A percentile compares a stretch with the other conserved stretches of the same genome.
Conservation (phyloP, 1,284 basidiomycete genomes). For the Ustilago hordei region DNA sequence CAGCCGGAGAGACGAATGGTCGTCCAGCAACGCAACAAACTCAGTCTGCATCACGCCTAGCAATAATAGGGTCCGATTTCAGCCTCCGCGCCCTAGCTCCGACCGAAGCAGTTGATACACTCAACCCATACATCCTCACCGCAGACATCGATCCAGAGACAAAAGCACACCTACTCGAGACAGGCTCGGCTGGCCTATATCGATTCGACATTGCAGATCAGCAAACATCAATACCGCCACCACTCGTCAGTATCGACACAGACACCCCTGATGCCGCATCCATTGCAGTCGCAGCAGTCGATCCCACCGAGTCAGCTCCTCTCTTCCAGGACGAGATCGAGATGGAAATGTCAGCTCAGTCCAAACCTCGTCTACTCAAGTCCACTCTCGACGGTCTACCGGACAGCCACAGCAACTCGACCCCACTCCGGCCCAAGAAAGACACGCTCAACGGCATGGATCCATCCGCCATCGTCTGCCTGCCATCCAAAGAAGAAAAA, state of each 20-base stretch:
- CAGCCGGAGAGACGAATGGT: not conserved
- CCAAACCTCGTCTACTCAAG: conserved; percentile 37
- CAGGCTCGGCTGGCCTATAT: conserved; percentile 25
- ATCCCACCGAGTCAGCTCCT: conserved; percentile 12
- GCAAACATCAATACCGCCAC: conserved; percentile 25
- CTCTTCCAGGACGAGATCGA: conserved; percentile 15
- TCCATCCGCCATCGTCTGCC: conserved; percentile 37
- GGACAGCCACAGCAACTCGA: not conserved
- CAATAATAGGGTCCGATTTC: conserved; percentile 21
- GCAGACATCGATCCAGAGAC: conserved; percentile 11
- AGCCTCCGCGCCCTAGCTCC: conserved; percentile 34
- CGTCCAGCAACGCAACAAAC: not conserved
- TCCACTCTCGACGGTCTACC: conserved; percentile 18
- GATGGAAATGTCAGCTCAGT: conserved; percentile 26
- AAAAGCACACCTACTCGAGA: conserved; percentile 7
- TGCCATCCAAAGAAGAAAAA: conserved; percentile 39
- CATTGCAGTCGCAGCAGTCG: conserved; percentile 20
- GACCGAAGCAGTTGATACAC: conserved; percentile 1
- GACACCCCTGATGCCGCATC: not conserved
- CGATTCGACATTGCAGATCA: conserved; percentile 43
- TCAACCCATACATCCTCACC: conserved; percentile 27
- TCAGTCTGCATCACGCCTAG: not conserved
- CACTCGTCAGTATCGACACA: conserved; percentile 4
- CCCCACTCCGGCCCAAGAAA: conserved; percentile 11
- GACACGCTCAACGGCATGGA: conserved; percentile 28